phyloP scores from a whole-genome alignment of 768 basidiomycete species.

The Xerocomellus intermedius region DNA sequence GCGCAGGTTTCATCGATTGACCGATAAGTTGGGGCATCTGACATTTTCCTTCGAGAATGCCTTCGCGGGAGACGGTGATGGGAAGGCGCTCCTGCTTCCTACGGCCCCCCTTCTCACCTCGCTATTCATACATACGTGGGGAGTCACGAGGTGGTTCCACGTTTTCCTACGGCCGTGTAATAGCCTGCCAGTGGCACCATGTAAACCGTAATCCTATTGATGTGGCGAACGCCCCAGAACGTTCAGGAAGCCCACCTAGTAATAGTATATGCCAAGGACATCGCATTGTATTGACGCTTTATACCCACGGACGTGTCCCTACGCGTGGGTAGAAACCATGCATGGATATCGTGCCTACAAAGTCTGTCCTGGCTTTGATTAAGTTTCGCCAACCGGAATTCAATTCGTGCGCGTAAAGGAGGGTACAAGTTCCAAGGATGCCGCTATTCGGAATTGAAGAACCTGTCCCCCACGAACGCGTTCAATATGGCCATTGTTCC shows the following conservation, averaged over 20 bases:
- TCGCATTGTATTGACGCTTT: neutral
- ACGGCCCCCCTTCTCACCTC: neutral
- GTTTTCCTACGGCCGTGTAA: too few species aligned
- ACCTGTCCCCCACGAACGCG: neutral
- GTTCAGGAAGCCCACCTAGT: neutral
- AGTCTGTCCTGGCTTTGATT: conserved; percentile 2
- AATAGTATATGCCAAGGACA: neutral
- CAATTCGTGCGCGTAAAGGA: conserved; percentile 5
- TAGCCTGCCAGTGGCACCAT: neutral
- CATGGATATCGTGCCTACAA: neutral
- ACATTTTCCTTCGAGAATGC: neutral
- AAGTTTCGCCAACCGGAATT: conserved; percentile 23
- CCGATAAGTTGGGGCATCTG: neutral
- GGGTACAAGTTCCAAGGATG: too few species aligned
- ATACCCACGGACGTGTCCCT: conserved; percentile 4
- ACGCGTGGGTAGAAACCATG: conserved; percentile 12
- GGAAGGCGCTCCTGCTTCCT: neutral
- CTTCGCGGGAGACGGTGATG: conserved; percentile 19
- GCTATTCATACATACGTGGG: neutral
- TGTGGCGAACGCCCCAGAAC: neutral
- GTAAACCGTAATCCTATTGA: neutral
- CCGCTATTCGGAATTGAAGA: too few species aligned
- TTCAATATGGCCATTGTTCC: neutral
- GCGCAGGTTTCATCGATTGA: neutral
- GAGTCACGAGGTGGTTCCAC: neutral